Evolutionary conservation across 2,329 filamentous ascomycete species (phyloP), one percentile per base, ranked within the genome.

Genomic region (Ophiostoma sp.): DNA sequence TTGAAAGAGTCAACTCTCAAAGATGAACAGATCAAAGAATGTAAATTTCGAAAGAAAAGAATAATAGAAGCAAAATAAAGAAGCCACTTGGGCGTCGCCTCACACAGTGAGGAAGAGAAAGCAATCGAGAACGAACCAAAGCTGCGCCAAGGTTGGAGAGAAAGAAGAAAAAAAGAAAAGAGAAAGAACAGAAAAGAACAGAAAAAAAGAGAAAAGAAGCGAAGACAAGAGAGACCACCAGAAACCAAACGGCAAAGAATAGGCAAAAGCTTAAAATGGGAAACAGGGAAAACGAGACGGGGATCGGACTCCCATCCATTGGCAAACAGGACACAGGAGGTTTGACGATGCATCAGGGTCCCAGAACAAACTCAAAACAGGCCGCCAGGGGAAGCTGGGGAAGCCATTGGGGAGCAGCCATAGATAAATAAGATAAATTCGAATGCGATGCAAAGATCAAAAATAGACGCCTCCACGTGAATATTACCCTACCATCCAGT

Each of bases 31-130:
- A 67, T n/a, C 35, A 66, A 62, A 69, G 65, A 68, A 69, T 60
- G 41, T 62, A 15, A 64, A 65, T 23, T 48, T 41, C 27, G 23
- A 64, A 71, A 71, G 67, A 65, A 72, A 75, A 72, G n/a, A 70
- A 74, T 23, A 54, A 44, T 68, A 57, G 13, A 66, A 70, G 39
- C 44, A 48, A 35, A 64, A n/a, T 13, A 10, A 72, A 62, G 72
- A 74, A 72, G 72, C 75, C 72, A 73, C 73, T 52, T 57, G 1
- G 67, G 68, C 65, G 68, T 70, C 65, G 68, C 68, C 70, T 71
- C 67, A 68, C 67, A 33, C 68, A 54, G 67, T 60, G 70, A 71
- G 70, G 54, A 64, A 41, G 65, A 67, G 70, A 69, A 65, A n/a
- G n/a, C 20, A 35, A 65, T 65, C 35, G 62, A 39, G 20, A 65